These are phyloP conservation scores for Colletotrichum theobromicola DNA, from an alignment of 2,329 filamentous ascomycete genomes.

Conservation along the genomic window DNA sequence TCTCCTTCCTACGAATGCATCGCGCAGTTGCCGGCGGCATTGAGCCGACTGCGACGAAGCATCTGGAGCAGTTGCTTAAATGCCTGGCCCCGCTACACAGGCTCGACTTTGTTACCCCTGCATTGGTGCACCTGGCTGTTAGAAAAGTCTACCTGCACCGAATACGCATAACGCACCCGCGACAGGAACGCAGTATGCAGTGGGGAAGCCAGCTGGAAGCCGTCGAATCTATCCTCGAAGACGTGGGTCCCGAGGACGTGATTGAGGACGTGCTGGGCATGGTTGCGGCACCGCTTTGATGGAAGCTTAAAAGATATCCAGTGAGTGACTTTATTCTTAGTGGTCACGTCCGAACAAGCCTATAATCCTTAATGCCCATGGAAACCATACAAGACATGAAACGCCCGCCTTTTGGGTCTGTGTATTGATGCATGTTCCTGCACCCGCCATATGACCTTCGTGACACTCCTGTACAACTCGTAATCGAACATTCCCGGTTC, in stretches of 20 bases:
- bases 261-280: conserved; percentile 67
- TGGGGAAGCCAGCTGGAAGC: conserved; percentile 85
- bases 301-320: neutral
- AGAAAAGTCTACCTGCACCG: conserved; percentile 90
- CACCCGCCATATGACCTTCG: conserved; percentile 5
- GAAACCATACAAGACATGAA: conserved; percentile 5
- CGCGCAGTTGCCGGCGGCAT: conserved; percentile 82
- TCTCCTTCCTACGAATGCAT: conserved; percentile 86
- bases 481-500: conserved; percentile 21
- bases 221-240: conserved; percentile 70
- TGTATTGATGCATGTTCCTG: conserved; percentile 12
- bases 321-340: conserved; percentile 6
- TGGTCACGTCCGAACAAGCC: neutral
- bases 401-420: conserved; percentile 12
- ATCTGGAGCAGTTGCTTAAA: conserved; percentile 73
- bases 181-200: conserved; percentile 85
- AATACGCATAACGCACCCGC: conserved; percentile 70
- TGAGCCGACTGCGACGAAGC: conserved; percentile 77
- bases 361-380: conserved; percentile 5
- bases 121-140: conserved; percentile 80
- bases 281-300: conserved; percentile 59
- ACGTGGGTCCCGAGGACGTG: conserved; percentile 64
- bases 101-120: conserved; percentile 81
- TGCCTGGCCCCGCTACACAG: conserved; percentile 83
- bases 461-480: conserved; percentile 5